Percentiles rank a stretch among this genome's conserved stretches.
phyloP scores from a whole-genome alignment of 805 yeast species.

The Torulaspora maleeae region DNA sequence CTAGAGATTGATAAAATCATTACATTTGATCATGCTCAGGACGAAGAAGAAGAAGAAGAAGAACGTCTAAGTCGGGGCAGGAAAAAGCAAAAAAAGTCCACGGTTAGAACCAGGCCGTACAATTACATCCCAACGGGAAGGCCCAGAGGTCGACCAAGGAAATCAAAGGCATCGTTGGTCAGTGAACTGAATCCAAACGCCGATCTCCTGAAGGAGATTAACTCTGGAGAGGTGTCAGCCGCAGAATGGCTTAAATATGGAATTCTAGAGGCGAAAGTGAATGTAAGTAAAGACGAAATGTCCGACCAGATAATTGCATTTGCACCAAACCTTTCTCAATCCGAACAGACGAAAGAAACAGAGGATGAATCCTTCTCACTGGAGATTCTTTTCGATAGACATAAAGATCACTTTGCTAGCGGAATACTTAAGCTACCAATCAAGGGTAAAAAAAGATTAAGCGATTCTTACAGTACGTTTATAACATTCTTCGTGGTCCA shows the following conservation, averaged over 20 bases:
- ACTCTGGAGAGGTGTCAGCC: constrained; percentile 20
- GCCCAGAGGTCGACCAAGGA: constrained; percentile 32
- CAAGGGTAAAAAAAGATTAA: constrained; percentile 56
- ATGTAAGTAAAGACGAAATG: constrained; percentile 23
- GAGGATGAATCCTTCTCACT: constrained; percentile 53
- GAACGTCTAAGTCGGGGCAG: constrained; percentile 7
- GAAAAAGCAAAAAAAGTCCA: constrained; percentile 12
- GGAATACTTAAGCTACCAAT: constrained; percentile 67
- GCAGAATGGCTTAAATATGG: constrained; percentile 33
- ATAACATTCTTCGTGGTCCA: constrained; percentile 70
- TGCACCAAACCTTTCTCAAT: constrained; percentile 54
- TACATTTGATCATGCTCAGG: constrained; percentile 36
- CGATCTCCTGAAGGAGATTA: constrained; percentile 22
- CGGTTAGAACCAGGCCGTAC: constrained; percentile 19
- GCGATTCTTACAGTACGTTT: constrained; percentile 54
- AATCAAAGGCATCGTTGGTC: constrained; percentile 10
- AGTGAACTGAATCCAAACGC: constrained; percentile 18
- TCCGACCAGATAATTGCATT: constrained; percentile 47
- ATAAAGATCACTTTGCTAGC: constrained; percentile 61
- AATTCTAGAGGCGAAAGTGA: constrained; percentile 29
- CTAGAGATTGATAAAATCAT: constrained; percentile 57
- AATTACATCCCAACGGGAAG: constrained; percentile 25
- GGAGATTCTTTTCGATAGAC: constrained; percentile 59
- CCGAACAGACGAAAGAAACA: constrained; percentile 38
- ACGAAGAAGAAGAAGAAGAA: constrained; percentile 31